These are phyloP conservation scores for Stagonosporopsis rhizophila DNA, from an alignment of 2,329 filamentous ascomycete species.

Conservation along the genomic window DNA sequence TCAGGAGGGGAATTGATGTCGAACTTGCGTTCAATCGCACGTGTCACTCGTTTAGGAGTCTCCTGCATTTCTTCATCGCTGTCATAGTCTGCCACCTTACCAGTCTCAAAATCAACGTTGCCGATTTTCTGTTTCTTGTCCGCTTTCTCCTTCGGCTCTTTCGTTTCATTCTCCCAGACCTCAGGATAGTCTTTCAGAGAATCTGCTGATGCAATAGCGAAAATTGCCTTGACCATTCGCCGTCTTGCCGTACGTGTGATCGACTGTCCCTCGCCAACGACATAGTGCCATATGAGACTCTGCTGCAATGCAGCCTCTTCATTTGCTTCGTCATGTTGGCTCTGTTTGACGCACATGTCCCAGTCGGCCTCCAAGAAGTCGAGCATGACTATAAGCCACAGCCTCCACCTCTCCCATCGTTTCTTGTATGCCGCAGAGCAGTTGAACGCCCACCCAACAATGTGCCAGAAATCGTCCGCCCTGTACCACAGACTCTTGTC, in stretches of 20 bases:
- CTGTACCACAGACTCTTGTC: conserved; percentile 73
- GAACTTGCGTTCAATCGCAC: conserved; percentile 11
- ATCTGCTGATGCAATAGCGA: conserved; percentile 68
- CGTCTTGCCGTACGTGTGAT: conserved; percentile 51
- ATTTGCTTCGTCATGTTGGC: conserved; percentile 21
- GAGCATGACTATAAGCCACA: conserved; percentile 81
- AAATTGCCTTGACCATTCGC: conserved; percentile 69
- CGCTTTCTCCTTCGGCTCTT: conserved; percentile 52
- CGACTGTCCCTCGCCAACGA: conserved; percentile 51
- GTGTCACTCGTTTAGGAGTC: conserved; percentile 11
- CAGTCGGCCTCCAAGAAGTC: conserved; percentile 79
- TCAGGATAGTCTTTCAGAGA: conserved; percentile 65
- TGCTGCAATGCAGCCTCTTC: conserved; percentile 51
- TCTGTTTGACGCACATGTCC: conserved; percentile 58
- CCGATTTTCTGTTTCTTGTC: conserved; percentile 65
- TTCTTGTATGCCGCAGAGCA: conserved; percentile 76
- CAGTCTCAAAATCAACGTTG: conserved; percentile 61
- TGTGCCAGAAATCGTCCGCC: conserved; percentile 88
- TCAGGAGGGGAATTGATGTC: background rate
- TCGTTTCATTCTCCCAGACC: conserved; percentile 72
- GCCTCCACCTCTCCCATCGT: conserved; percentile 82
- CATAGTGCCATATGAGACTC: conserved; percentile 68
- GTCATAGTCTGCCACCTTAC: conserved; percentile 65
- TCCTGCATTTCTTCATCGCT: conserved; percentile 45
- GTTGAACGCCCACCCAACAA: conserved; percentile 91